Percentiles rank a stretch among this genome's conserved stretches.
These are phyloP conservation scores for Suhomyces emberorum DNA, from an alignment of 805 yeast genomes.

Conservation along the genomic window DNA sequence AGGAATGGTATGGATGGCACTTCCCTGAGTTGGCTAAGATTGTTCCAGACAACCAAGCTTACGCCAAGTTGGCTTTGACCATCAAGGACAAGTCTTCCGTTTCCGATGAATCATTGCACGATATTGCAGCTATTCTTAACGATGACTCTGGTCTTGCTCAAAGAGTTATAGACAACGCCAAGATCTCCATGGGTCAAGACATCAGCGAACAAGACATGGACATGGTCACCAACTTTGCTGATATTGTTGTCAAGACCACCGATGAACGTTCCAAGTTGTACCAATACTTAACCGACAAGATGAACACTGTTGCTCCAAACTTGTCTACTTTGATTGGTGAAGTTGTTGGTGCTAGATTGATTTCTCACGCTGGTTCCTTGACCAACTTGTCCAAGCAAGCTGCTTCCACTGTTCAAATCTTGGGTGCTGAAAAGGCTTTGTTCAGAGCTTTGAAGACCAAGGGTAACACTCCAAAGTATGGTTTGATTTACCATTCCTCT, in stretches of 20 bases:
- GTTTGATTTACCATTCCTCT: conserved; percentile 91
- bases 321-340: conserved; percentile 96
- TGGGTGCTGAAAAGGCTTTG: conserved; percentile 96
- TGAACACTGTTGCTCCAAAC: conserved; percentile 98
- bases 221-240: conserved; percentile 86
- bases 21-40: conserved; percentile 95
- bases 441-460: conserved; percentile 95
- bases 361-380: conserved; percentile 97
- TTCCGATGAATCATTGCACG: conserved; percentile 91
- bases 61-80: conserved; percentile 75
- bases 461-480: conserved; percentile 96
- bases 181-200: conserved; percentile 99
- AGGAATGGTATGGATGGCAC: conserved; percentile 99
- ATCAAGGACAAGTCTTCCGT: conserved; percentile 86
- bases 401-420: conserved; percentile 96
- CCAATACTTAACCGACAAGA: conserved; percentile 87
- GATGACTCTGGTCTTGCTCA: conserved; percentile 91
- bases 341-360: conserved; percentile 97
- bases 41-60: conserved; percentile 83
- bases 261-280: conserved; percentile 85
- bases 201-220: conserved; percentile 92
- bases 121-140: conserved; percentile 81
- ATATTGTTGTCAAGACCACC: conserved; percentile 86
- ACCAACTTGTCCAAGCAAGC: conserved; percentile 97
- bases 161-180: conserved; percentile 88